These are phyloP conservation scores for Coemansia guatemalensis DNA, from an alignment of 192 early-diverging fungal species.

Conservation along the genomic window DNA sequence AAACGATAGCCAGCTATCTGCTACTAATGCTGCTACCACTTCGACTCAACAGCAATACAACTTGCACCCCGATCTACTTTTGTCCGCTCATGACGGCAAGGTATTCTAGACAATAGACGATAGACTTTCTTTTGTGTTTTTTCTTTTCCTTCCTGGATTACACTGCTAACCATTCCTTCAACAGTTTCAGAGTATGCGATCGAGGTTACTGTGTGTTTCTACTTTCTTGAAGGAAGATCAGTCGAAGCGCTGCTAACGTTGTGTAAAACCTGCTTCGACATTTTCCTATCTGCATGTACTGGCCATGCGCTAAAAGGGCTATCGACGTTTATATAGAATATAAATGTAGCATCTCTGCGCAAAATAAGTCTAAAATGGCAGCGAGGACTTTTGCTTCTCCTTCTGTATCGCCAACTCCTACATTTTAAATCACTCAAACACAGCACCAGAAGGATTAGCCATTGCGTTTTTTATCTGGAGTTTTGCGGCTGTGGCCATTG, in stretches of 20 bases:
- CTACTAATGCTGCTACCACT: no score
- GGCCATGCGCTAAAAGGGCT: not conserved
- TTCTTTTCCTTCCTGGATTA: not conserved
- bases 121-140: not conserved
- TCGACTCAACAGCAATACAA: not conserved
- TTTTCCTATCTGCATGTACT: not conserved
- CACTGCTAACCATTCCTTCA: not conserved
- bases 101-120: constrained; percentile 13
- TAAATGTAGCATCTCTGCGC: no score
- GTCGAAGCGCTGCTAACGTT: not conserved
- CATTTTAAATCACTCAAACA: not conserved
- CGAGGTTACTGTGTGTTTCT: not conserved
- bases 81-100: constrained; percentile 9
- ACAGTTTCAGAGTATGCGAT: not conserved
- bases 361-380: constrained; percentile 42
- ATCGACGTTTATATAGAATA: not conserved
- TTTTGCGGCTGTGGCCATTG: not conserved
- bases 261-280: not conserved
- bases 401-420: constrained; percentile 47
- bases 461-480: not conserved
- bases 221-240: not conserved
- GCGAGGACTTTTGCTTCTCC: constrained; percentile 37
- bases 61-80: constrained; percentile 4
- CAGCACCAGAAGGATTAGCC: constrained; percentile 2
- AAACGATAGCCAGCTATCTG: not conserved